Conservation (phyloP, 2,329 filamentous ascomycete species). For the Orbilia oligospora region DNA sequence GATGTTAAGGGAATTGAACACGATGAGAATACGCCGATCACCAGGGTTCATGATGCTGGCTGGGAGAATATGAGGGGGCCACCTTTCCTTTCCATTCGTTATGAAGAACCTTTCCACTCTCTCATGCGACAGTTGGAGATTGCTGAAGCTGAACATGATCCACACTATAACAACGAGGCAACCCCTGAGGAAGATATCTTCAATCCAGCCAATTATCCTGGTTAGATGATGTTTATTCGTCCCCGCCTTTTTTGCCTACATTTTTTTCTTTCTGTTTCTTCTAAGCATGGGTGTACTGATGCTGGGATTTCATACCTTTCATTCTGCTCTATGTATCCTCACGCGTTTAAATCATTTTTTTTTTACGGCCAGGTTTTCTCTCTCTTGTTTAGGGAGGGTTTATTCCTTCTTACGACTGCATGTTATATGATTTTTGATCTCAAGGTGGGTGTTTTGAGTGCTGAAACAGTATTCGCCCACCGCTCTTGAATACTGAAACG, state of each 20-base stretch:
- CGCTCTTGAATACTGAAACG: not conserved
- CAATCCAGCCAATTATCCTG: conserved; percentile 36
- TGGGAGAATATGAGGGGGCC: conserved; percentile 46
- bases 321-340: not conserved
- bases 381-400: not conserved
- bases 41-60: conserved; percentile 38
- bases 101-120: conserved; percentile 48
- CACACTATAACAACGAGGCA: conserved; percentile 54
- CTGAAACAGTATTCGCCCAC: not conserved
- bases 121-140: conserved; percentile 41
- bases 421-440: conserved; percentile 1
- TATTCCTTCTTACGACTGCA: not conserved
- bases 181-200: conserved; percentile 54
- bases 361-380: not conserved
- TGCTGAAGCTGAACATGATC: conserved; percentile 43
- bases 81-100: conserved; percentile 31
- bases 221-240: not conserved
- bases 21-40: conserved; percentile 44
- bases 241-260: not conserved
- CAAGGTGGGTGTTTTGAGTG: not conserved
- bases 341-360: not conserved
- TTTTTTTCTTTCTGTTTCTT: not conserved
- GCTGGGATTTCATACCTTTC: not conserved
- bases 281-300: not conserved
- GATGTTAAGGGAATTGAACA: conserved; percentile 42